phyloP scores from a whole-genome alignment of 2,329 filamentous ascomycete genomes.

The Aureobasidium vineae region DNA sequence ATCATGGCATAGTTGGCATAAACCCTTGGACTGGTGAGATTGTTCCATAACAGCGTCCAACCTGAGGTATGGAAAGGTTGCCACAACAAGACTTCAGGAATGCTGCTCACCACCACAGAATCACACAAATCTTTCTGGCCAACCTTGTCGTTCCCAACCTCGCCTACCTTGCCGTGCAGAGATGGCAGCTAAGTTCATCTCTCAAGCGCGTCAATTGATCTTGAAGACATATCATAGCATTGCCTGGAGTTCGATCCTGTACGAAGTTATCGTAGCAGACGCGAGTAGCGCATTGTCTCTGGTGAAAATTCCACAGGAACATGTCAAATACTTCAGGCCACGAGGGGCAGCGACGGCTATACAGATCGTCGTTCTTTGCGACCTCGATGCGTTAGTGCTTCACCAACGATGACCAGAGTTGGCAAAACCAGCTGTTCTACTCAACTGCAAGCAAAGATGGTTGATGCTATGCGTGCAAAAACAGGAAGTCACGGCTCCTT shows the following conservation, averaged over 20 bases:
- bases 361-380: background rate
- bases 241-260: background rate
- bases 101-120: conserved; percentile 8
- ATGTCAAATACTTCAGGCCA: background rate
- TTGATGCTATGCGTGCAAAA: background rate
- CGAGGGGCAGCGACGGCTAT: background rate
- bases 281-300: background rate
- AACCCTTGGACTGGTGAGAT: background rate
- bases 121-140: background rate
- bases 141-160: background rate
- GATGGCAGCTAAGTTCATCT: background rate
- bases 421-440: background rate
- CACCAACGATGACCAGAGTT: background rate
- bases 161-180: background rate
- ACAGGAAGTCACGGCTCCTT: background rate
- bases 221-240: background rate
- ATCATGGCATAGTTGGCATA: background rate
- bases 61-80: conserved; percentile 24
- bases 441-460: background rate
- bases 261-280: background rate
- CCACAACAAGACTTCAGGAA: conserved; percentile 28
- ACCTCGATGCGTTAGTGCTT: background rate
- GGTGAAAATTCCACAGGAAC: background rate
- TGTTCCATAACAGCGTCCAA: background rate
- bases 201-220: background rate